phyloP scores from a whole-genome alignment of 495 filamentous ascomycete genomes.

The Platismatia glauca region DNA sequence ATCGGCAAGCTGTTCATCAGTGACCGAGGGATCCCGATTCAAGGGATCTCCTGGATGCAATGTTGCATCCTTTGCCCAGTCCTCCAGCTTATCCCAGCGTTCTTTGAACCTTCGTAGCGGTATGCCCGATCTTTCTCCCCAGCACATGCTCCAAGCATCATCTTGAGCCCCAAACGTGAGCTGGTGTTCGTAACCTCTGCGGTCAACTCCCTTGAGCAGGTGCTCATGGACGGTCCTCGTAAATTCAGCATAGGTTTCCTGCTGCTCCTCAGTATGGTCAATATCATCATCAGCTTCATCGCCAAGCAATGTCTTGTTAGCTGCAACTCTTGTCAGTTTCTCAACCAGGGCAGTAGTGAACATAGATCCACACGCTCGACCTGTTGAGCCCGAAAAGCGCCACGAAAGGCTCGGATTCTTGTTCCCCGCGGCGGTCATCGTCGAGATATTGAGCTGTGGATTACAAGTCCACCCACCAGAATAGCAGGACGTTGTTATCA shows the following conservation, averaged over 20 bases:
- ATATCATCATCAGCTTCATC: conserved; percentile 8
- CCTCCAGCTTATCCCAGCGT: conserved; percentile 20
- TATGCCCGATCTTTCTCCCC: too few species aligned
- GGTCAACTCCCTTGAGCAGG: conserved; percentile 20
- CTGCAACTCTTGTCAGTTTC: conserved; percentile 15
- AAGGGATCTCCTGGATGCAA: too few species aligned
- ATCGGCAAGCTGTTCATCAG: too few species aligned
- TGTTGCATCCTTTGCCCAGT: too few species aligned
- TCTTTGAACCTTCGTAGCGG: too few species aligned
- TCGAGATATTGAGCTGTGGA: too few species aligned
- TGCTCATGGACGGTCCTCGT: conserved; percentile 19
- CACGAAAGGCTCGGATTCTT: too few species aligned
- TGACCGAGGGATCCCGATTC: too few species aligned
- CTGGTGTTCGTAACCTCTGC: conserved; percentile 18
- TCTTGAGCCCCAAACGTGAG: conserved; percentile 25
- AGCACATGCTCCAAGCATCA: too few species aligned
- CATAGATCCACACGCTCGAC: conserved; percentile 23
- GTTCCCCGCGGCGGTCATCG: too few species aligned
- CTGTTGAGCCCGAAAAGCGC: conserved; percentile 16
- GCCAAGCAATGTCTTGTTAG: conserved; percentile 2
- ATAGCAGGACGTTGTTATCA: too few species aligned
- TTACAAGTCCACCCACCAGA: too few species aligned
- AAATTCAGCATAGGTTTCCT: conserved; percentile 20
- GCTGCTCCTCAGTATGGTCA: conserved; percentile 12
- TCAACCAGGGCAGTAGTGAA: conserved; percentile 24